Evolutionary conservation across 176 grass and related monocot genomes (phyloP), one percentile per base, ranked within the genome.

Genomic region (Poa pratensis): DNA sequence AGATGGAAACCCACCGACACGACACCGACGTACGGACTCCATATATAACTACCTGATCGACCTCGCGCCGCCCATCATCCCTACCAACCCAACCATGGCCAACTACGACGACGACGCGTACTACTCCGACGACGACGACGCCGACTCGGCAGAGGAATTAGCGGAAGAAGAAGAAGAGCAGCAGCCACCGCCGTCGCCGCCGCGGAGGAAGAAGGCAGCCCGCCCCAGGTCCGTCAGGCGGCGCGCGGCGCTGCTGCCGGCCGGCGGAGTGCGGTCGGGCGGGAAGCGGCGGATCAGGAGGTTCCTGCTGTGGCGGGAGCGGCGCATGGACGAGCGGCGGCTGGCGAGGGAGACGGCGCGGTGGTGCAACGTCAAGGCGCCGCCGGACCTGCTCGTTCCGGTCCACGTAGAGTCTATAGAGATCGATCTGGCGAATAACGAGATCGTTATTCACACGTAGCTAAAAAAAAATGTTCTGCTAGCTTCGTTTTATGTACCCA

Each of bases 251-350:
- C 54, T 50, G 53, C 53, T 16, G 1, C 14, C 42, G 9, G 60
- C 12, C 53, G 35, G 15, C 20, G 27, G 66, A 0, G 62, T 3
- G 5, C 22, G 39, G 3, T 32, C 16, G 12, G 75, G 26, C 62
- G 55, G 30, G 11, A 49, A 3, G 55, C 77, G 45, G 77, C 43
- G 40, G 45, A 30, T 30, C 30, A 75, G 39, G 69, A 30, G 40
- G 84, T 74, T 87, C 69, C 1, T 63, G 77, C 9, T 28, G 69
- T 66, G 85, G 77, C 45, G 32, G 69, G 30, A 54, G 77, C 71
- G 17, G 46, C 32, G 73, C 46, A 27, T 43, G n/a, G 77, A 4
- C 12, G 18, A 43, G 22, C 58, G 15, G 78, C 59, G 22, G 4
- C 32, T 5, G 57, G 34, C 37, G 22, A 81, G 23, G n/a, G 57